Base-by-base conservation (phyloP, 257 asterid species). In the Ajuga chamaepitys region DNA sequence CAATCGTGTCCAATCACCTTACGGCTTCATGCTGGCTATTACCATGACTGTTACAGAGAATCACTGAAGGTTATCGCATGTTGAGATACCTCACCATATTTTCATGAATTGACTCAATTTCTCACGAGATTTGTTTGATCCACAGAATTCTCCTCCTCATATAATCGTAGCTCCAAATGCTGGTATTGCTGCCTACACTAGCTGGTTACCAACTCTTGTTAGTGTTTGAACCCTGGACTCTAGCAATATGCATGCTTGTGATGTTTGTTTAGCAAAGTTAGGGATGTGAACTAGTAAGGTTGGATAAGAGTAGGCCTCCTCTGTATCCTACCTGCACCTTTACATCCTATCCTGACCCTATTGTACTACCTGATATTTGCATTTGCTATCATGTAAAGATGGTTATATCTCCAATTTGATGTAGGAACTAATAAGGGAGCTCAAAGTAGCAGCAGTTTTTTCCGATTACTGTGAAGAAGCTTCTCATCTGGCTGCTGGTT, bases 381-480 rank as follows among this genome's bases (percentile, higher is more conserved):
- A n/a, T n/a, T n/a, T n/a, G n/a, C n/a, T 34, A 47, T 51, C 1
- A 4, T 41, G 14, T 17, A 45, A 55, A 35, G 32, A 59, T 48
- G 28, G 48, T 58, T 14, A 63, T 8, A n/a, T 32, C 48, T 69
- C 17, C 40, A 17, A 28, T 45, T 35, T 35, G 30, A 50, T 46
- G 3, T 65, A 91, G 98, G 88, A 86, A 77, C 61, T 87, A 59
- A 73, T 89, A 25, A 83, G 79, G 75, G 80, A 78, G 73, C 89
- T 85, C 58, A 75, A 79, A 46, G 85, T 86, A 51, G 87, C 95
- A 2, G 90, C 88, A 41, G 64, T 93, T 65, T 93, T 93, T 70
- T 84, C 99, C 4, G 99, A 93, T 80, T 93, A 84, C 70, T 89
- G 97, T 58, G 97, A 93, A 75, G 99, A 93, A 79, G 99, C 99